Percentiles rank a stretch among this genome's conserved stretches.
Evolutionary conservation across 352 stramenopile species (phyloP).

Genomic region (Phytopythium boreale): DNA sequence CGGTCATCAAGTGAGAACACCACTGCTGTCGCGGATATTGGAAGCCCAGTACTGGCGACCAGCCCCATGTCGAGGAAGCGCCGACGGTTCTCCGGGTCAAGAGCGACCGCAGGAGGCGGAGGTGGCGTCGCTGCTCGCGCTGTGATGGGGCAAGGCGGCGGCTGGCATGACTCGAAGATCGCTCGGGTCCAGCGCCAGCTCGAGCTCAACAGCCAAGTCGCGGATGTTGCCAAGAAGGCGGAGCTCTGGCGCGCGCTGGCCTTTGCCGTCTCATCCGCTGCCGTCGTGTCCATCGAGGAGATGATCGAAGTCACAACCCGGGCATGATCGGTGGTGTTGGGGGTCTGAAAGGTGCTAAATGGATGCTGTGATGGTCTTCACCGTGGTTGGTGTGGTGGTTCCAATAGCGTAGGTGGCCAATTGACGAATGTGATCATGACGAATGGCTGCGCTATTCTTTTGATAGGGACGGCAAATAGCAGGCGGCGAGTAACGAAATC

Average conservation of each 20-base stretch:
- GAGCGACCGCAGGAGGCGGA: background rate
- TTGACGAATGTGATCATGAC: background rate
- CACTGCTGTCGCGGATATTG: background rate
- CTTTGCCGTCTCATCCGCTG: constrained; percentile 21
- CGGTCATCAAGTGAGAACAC: background rate
- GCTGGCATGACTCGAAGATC: constrained; percentile 5
- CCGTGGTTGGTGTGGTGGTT: no score
- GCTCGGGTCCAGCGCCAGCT: constrained; percentile 25
- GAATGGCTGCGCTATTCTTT: background rate
- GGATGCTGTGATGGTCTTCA: background rate
- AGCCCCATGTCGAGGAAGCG: constrained; percentile 7
- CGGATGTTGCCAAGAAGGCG: constrained; percentile 37
- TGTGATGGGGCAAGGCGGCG: background rate
- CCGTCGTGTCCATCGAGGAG: constrained; percentile 23
- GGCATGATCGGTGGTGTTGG: background rate
- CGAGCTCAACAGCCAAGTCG: constrained; percentile 23
- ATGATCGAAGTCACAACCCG: background rate
- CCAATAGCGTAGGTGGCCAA: no score
- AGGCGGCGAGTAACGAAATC: background rate
- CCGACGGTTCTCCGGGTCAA: constrained; percentile 6
- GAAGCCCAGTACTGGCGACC: background rate
- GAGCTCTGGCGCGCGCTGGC: constrained; percentile 33
- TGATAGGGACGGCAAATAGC: background rate
- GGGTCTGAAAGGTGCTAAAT: background rate
- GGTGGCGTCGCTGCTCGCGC: background rate